These are phyloP conservation scores for Alternaria panax DNA, from an alignment of 2,329 filamentous ascomycete genomes.

Conservation along the genomic window DNA sequence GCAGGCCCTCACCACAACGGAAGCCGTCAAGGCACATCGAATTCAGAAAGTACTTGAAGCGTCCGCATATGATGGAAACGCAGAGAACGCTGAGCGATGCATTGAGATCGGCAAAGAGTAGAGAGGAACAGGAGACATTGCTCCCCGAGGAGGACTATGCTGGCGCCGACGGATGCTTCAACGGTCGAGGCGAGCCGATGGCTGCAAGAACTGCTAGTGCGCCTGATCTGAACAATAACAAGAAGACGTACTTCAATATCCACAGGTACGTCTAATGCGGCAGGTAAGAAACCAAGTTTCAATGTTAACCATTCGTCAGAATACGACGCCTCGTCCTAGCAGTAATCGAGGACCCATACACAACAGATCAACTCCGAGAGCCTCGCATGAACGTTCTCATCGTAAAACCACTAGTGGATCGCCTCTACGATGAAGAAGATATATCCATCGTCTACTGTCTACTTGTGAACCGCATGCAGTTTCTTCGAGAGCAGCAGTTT, in stretches of 20 bases:
- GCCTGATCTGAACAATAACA: constrained; percentile 65
- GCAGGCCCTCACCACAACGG: constrained; percentile 24
- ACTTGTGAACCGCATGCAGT: constrained; percentile 81
- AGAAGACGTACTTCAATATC: constrained; percentile 80
- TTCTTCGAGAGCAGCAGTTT: constrained; percentile 77
- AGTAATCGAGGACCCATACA: constrained; percentile 68
- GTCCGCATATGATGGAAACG: constrained; percentile 42
- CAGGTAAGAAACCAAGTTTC: neutral
- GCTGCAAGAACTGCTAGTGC: constrained; percentile 51
- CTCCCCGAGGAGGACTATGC: constrained; percentile 55
- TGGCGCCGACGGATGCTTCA: constrained; percentile 56
- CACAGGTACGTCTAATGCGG: constrained; percentile 59
- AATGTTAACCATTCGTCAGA: constrained; percentile 17
- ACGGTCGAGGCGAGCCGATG: constrained; percentile 45
- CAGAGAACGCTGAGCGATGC: constrained; percentile 50
- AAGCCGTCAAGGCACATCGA: constrained; percentile 40
- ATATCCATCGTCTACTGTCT: constrained; percentile 86
- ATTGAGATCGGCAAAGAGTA: constrained; percentile 49
- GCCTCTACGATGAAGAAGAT: constrained; percentile 79
- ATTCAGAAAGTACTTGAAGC: constrained; percentile 42
- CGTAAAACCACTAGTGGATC: constrained; percentile 82
- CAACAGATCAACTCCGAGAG: constrained; percentile 78
- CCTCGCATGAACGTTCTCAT: constrained; percentile 83
- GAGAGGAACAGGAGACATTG: constrained; percentile 59
- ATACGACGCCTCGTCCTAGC: constrained; percentile 57